These are phyloP conservation scores for Nicotiana attenuata DNA, from an alignment of 257 asterid genomes.

Conservation along the genomic window DNA sequence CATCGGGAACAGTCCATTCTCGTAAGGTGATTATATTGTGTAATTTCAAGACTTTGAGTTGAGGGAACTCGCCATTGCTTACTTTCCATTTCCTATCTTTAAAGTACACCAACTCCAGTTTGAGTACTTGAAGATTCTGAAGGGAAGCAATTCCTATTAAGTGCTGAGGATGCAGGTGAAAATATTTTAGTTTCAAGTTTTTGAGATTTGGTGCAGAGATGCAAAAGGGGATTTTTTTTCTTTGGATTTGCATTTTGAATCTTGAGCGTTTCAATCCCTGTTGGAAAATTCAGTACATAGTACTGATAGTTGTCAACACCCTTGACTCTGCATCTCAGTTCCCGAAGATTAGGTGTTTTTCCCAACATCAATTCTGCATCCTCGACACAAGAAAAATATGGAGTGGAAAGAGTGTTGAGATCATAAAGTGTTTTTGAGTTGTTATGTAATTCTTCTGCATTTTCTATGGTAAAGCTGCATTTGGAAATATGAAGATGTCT, in stretches of 20 bases:
- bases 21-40: background rate
- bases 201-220: slow-evolving; percentile 1
- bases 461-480: background rate
- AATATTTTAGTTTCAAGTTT: background rate
- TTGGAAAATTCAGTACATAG: background rate
- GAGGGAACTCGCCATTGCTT: background rate
- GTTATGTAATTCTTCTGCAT: background rate
- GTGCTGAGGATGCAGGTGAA: background rate
- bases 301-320: background rate
- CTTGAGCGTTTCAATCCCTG: background rate
- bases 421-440: background rate
- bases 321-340: background rate
- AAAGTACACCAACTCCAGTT: background rate
- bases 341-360: slow-evolving; percentile 3
- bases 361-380: background rate
- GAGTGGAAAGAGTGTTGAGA: slow-evolving; percentile 8
- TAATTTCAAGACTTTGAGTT: background rate
- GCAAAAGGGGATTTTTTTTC: background rate
- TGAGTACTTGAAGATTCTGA: slow-evolving; percentile 13
- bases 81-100: background rate
- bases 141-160: slow-evolving; percentile 3
- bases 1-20: background rate
- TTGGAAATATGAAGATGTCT: slow-evolving; percentile 6
- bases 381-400: background rate
- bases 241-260: background rate